Percentiles rank a stretch among this genome's conserved stretches.
These are phyloP conservation scores for Fusarium miscanthi DNA, from an alignment of 2,329 filamentous ascomycete species.

Conservation along the genomic window DNA sequence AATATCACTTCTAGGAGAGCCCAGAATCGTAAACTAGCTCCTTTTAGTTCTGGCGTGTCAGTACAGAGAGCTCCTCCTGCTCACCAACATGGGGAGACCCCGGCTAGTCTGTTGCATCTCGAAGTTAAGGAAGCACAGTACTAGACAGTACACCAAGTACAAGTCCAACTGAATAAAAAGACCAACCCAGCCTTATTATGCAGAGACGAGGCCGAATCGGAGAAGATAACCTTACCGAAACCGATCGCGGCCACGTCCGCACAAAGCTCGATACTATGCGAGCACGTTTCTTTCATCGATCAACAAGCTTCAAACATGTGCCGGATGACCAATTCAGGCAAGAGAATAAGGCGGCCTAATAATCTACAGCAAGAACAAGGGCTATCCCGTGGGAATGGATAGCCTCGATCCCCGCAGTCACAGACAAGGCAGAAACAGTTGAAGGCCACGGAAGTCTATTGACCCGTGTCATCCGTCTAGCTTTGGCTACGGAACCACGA, in stretches of 20 bases:
- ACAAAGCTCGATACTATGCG: slow-evolving; percentile 1
- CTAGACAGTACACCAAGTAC: not conserved
- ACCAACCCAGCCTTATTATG: slow-evolving; percentile 20
- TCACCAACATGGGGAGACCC: slow-evolving; percentile 8
- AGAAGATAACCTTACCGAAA: slow-evolving; percentile 27
- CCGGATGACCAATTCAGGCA: slow-evolving; percentile 21
- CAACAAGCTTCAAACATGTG: slow-evolving; percentile 1
- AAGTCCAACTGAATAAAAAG: not conserved
- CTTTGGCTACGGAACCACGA: not conserved
- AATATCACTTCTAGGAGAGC: slow-evolving; percentile 17
- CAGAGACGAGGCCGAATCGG: slow-evolving; percentile 6
- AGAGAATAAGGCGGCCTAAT: slow-evolving; percentile 25
- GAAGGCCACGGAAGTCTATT: not conserved
- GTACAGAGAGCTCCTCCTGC: not conserved
- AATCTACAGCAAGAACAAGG: slow-evolving; percentile 11
- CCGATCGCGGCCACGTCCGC: slow-evolving; percentile 4
- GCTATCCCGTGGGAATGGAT: slow-evolving; percentile 33
- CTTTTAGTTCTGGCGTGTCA: slow-evolving; percentile 9
- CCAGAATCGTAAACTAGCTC: slow-evolving; percentile 31
- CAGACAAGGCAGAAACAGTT: not conserved
- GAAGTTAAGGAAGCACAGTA: not conserved
- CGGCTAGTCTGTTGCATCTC: slow-evolving; percentile 11
- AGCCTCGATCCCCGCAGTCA: slow-evolving; percentile 26
- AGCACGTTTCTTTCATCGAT: not conserved
- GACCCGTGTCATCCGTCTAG: slow-evolving; percentile 9